Conservation (phyloP, 2,329 filamentous ascomycete species). For the Colletotrichum sp. region DNA sequence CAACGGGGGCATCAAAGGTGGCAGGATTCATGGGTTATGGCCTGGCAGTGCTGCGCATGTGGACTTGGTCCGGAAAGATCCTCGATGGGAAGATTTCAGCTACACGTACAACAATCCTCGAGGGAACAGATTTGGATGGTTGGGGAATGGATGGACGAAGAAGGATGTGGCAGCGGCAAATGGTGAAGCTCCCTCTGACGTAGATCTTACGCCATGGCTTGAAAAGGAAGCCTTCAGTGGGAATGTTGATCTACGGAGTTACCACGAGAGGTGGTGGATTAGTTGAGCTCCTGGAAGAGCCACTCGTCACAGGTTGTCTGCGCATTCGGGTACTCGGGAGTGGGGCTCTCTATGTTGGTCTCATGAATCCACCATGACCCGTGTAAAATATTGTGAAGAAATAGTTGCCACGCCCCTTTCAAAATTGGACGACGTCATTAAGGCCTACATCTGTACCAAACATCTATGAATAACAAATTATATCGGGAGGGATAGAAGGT, state of each 20-base stretch:
- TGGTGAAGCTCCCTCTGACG: neutral
- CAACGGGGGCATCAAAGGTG: neutral
- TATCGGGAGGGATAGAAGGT: rapidly evolving
- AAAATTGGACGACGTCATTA: neutral
- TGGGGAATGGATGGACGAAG: neutral
- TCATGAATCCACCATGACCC: neutral
- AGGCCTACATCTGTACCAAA: too few relatives aligned
- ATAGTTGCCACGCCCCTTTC: neutral
- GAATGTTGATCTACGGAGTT: neutral
- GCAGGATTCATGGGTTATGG: neutral
- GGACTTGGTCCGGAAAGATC: neutral
- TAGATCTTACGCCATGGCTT: neutral
- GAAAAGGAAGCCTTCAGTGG: neutral
- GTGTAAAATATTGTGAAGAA: rapidly evolving
- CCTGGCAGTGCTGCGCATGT: neutral
- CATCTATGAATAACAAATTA: neutral
- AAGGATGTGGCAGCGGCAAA: neutral
- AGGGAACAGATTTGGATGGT: neutral
- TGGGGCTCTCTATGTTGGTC: neutral
- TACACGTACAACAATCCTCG: neutral
- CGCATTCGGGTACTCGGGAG: neutral
- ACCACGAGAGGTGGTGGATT: neutral
- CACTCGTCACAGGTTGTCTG: rapidly evolving
- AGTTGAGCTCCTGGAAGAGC: neutral
- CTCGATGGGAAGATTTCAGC: neutral